phyloP scores from a whole-genome alignment of 306 rosid genomes.

The Delonix regia region DNA sequence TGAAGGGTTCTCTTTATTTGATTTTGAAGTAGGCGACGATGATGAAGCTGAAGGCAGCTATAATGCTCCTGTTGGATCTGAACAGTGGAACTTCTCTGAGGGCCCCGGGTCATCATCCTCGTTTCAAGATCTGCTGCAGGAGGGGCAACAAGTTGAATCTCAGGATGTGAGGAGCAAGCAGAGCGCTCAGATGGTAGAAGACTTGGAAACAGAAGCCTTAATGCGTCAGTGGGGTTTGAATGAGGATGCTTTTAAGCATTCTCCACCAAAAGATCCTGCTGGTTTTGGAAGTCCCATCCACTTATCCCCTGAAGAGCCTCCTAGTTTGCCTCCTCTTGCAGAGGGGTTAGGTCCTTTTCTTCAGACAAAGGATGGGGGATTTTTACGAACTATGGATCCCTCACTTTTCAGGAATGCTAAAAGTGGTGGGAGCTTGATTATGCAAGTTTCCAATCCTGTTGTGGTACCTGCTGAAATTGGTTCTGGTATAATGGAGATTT shows the following conservation, averaged over 20 bases:
- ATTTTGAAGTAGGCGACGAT: slow-evolving; percentile 46
- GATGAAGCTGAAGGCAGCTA: slow-evolving; percentile 42
- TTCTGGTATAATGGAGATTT: slow-evolving; percentile 75
- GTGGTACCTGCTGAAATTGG: slow-evolving; percentile 97
- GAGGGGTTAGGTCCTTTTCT: slow-evolving; percentile 82
- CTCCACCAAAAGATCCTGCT: slow-evolving; percentile 59
- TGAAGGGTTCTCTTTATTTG: slow-evolving; percentile 70
- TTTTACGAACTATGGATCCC: slow-evolving; percentile 82
- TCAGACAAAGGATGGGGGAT: slow-evolving; percentile 85
- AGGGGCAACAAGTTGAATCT: slow-evolving; percentile 48
- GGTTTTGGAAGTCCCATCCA: slow-evolving; percentile 76
- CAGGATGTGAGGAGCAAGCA: slow-evolving; percentile 50
- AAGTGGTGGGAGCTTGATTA: slow-evolving; percentile 70
- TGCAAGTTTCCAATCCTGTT: slow-evolving; percentile 90
- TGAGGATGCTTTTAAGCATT: slow-evolving; percentile 80
- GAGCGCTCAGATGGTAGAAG: slow-evolving; percentile 72
- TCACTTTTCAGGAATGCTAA: slow-evolving; percentile 64
- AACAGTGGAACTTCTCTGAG: slow-evolving; percentile 44
- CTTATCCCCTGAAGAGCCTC: slow-evolving; percentile 53
- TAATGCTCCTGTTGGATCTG: slow-evolving; percentile 41
- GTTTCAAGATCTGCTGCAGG: slow-evolving; percentile 56
- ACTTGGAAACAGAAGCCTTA: slow-evolving; percentile 84
- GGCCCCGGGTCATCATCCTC: slow-evolving; percentile 45
- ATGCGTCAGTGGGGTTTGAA: slow-evolving; percentile 87
- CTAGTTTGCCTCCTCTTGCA: slow-evolving; percentile 75